phyloP scores from a whole-genome alignment of 176 grass and related monocot genomes.

The Neostapfia colusana region DNA sequence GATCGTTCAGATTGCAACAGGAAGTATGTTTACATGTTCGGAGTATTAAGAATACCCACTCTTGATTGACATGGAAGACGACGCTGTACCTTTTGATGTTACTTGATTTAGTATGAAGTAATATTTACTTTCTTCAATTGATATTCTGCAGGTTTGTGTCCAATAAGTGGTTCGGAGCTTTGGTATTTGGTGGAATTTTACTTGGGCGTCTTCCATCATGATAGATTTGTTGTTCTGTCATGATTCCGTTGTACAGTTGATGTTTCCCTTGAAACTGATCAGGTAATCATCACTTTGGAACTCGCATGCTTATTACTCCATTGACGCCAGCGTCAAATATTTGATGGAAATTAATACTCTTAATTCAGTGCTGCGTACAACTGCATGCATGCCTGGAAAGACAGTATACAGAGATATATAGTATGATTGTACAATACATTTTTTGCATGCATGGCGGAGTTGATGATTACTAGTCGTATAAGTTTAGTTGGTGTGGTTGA shows the following conservation, averaged over 20 bases:
- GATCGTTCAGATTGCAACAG: conserved; percentile 56
- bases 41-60: not conserved
- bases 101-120: not conserved
- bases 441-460: too few species aligned
- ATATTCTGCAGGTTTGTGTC: conserved; percentile 45
- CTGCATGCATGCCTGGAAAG: too few species aligned
- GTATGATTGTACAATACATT: too few species aligned
- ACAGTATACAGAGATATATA: too few species aligned
- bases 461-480: too few species aligned
- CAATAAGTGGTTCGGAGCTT: conserved; percentile 57
- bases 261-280: too few species aligned
- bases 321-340: too few species aligned
- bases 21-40: conserved; percentile 51
- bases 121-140: not conserved
- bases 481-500: not conserved
- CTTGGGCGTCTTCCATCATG: conserved; percentile 60
- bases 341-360: too few species aligned
- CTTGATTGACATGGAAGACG: not conserved
- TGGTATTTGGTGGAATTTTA: conserved; percentile 54
- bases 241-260: too few species aligned
- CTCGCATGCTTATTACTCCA: too few species aligned
- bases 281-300: too few species aligned
- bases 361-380: too few species aligned
- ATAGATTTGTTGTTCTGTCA: not conserved
- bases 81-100: not conserved